These are phyloP conservation scores for Cercophora sp. DNA, from an alignment of 495 filamentous ascomycete species.

Conservation along the genomic window DNA sequence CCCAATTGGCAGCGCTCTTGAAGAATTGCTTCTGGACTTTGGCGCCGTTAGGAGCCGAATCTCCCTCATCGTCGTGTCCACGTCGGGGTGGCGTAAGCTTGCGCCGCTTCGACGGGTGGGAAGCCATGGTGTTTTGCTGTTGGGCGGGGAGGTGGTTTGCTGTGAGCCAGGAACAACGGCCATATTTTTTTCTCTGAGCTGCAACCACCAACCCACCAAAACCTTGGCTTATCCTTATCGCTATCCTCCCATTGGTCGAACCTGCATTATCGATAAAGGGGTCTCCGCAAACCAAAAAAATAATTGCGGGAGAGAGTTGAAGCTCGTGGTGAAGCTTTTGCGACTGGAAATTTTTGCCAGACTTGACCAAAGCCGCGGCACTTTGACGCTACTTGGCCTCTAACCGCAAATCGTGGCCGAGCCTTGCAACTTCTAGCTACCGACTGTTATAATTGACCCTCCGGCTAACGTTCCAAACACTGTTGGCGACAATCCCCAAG, in stretches of 20 bases:
- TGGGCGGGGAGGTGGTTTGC: slow-evolving; percentile 1
- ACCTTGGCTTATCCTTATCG: background rate
- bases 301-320: too few species aligned
- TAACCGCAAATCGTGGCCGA: too few species aligned
- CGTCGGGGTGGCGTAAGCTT: slow-evolving; percentile 39
- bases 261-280: background rate
- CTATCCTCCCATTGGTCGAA: background rate
- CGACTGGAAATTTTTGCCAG: slow-evolving; percentile 3
- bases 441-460: too few species aligned
- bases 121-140: slow-evolving; percentile 29
- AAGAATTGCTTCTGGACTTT: slow-evolving; percentile 44
- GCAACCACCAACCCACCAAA: too few species aligned
- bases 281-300: slow-evolving; percentile 3
- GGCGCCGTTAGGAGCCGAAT: slow-evolving; percentile 18
- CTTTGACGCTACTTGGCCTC: background rate
- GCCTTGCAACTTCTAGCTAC: too few species aligned
- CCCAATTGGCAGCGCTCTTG: slow-evolving; percentile 59
- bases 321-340: too few species aligned
- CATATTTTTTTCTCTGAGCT: slow-evolving; percentile 19
- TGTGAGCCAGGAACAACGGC: background rate
- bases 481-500: too few species aligned
- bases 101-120: slow-evolving; percentile 41
- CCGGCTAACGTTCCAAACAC: too few species aligned
- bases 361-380: background rate
- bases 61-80: slow-evolving; percentile 24